Conservation (phyloP, 73 alveolate genomes). For the Paramecium caudatum region DNA sequence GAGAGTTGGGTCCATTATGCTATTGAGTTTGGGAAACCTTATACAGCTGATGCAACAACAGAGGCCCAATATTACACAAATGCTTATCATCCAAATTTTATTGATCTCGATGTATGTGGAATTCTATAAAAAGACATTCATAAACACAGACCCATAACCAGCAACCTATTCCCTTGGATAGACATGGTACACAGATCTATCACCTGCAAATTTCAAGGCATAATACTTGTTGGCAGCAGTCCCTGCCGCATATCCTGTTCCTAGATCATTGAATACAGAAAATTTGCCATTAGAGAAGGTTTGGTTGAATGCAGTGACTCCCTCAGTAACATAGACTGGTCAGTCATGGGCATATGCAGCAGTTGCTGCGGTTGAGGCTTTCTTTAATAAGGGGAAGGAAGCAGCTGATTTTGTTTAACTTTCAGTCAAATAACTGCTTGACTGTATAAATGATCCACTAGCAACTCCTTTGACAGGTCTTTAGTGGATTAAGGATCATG, state of each 20-base stretch:
- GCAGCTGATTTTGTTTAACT: background rate
- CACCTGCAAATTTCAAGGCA: background rate
- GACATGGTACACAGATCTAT: background rate
- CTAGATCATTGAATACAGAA: background rate
- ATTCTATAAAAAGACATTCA: background rate
- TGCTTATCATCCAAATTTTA: background rate
- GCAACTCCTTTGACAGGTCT: constrained; percentile 6
- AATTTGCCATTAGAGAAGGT: background rate
- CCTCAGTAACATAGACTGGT: constrained; percentile 48
- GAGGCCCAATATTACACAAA: too few species aligned
- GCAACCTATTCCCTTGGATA: background rate
- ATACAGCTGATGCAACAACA: background rate
- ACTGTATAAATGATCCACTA: background rate
- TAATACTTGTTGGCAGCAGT: background rate
- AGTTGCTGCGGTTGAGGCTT: constrained; percentile 71
- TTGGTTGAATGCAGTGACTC: constrained; percentile 67
- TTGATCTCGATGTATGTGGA: background rate
- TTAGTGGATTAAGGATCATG: constrained; percentile 14
- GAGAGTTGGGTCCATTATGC: constrained; percentile 51
- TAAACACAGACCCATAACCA: background rate
- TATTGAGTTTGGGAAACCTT: background rate
- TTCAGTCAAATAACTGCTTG: constrained; percentile 12
- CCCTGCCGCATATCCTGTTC: background rate
- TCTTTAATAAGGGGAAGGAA: background rate
- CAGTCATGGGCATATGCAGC: constrained; percentile 78